Evolutionary conservation across 1,284 basidiomycete genomes (phyloP).

Genomic region (Trichosporon faecale): DNA sequence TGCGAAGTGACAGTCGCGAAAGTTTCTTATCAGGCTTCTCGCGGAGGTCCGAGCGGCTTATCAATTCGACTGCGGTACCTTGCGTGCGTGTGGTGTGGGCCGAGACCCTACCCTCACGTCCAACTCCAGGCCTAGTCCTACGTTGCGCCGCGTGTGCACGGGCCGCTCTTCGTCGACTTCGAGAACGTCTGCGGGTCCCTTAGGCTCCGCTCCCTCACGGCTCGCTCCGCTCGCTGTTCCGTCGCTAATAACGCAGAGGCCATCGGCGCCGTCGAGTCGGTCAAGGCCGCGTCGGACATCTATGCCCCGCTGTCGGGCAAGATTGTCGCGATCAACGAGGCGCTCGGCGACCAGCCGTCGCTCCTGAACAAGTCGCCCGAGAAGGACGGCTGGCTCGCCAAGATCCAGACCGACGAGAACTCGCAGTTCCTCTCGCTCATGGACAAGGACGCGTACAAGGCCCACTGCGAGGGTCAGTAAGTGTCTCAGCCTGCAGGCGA

Average conservation of each 20-base stretch:
- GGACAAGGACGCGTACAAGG: conserved; percentile 73
- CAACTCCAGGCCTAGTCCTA: no score
- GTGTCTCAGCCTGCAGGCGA: neutral
- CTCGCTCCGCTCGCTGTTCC: neutral
- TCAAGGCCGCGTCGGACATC: conserved; percentile 96
- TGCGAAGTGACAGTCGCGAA: neutral
- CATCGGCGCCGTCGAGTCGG: conserved; percentile 95
- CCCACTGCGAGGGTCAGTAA: conserved; percentile 59
- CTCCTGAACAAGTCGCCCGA: conserved; percentile 89
- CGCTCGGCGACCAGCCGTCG: conserved; percentile 66
- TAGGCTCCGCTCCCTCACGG: neutral
- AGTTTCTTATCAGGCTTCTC: neutral
- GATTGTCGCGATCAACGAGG: conserved; percentile 75
- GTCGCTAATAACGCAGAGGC: conserved; percentile 59
- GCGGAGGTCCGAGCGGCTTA: neutral
- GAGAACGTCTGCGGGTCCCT: no score
- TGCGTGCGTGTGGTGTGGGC: neutral
- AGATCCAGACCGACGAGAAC: conserved; percentile 77
- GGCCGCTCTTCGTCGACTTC: no score
- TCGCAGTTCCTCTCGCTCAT: conserved; percentile 74
- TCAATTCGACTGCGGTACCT: neutral
- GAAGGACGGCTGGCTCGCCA: conserved; percentile 63
- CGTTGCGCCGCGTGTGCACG: no score
- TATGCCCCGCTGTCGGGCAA: conserved; percentile 90
- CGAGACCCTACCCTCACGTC: no score